Conservation (phyloP, 2,329 filamentous ascomycete genomes). For the Phyllosticta citribraziliensis region DNA sequence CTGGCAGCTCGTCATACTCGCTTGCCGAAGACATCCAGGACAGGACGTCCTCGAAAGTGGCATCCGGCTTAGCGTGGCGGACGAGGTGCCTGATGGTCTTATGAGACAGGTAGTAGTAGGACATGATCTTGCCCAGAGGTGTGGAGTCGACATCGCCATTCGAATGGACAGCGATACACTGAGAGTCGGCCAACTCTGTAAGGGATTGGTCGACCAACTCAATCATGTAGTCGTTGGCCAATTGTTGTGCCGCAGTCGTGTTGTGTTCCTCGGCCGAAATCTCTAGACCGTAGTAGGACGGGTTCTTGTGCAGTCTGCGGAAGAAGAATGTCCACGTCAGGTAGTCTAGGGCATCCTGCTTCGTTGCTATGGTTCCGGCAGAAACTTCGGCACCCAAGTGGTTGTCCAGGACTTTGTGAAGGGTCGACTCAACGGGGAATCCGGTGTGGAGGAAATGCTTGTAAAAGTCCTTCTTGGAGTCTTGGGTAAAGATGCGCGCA, state of each 20-base stretch:
- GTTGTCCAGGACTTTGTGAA: constrained; percentile 95
- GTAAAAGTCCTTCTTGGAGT: constrained; percentile 97
- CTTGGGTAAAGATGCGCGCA: constrained; percentile 93
- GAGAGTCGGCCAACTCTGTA: constrained; percentile 68
- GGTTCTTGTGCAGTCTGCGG: constrained; percentile 91
- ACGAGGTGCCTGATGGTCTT: constrained; percentile 83
- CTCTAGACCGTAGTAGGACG: constrained; percentile 92
- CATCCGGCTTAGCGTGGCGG: constrained; percentile 62
- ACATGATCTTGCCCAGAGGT: constrained; percentile 94
- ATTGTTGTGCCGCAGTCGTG: constrained; percentile 70
- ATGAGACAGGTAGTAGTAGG: constrained; percentile 94
- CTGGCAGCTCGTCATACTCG: constrained; percentile 95
- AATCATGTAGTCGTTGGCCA: constrained; percentile 92
- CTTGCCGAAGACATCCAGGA: constrained; percentile 89
- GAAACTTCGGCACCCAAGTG: constrained; percentile 93
- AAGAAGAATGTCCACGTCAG: constrained; percentile 99
- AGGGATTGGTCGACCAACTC: constrained; percentile 83
- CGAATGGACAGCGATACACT: constrained; percentile 70
- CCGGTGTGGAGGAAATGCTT: constrained; percentile 98
- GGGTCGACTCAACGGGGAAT: constrained; percentile 91
- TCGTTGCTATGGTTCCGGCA: constrained; percentile 82
- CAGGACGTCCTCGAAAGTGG: constrained; percentile 71
- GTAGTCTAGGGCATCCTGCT: constrained; percentile 96
- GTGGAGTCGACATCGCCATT: constrained; percentile 88
- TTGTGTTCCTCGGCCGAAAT: constrained; percentile 90